Evolutionary conservation across 441 rosid genomes (phyloP).

Genomic region (Populus hybrid): DNA sequence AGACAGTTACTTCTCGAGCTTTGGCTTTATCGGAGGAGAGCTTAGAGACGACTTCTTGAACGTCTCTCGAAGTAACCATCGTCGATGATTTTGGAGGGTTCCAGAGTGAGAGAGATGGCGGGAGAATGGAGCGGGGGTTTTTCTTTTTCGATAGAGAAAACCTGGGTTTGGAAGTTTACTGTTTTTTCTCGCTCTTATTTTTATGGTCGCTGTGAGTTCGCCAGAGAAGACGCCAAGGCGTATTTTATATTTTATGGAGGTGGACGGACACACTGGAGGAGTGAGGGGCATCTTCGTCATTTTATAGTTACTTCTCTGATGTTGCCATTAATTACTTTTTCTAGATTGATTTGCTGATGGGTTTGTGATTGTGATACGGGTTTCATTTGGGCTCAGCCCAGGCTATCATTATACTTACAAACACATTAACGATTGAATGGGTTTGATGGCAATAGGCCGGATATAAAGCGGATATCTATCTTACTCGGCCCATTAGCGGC

Average conservation of each 20-base stretch:
- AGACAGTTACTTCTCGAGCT: conserved; percentile 61
- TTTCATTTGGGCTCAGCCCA: too few relatives aligned
- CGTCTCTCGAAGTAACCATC: conserved; percentile 67
- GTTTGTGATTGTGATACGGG: too few relatives aligned
- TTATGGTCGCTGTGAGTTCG: neutral
- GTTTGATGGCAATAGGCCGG: too few relatives aligned
- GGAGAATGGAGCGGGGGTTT: conserved; percentile 12
- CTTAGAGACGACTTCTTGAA: conserved; percentile 80
- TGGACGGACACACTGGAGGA: neutral
- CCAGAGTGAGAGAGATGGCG: conserved; percentile 16
- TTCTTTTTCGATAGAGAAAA: neutral
- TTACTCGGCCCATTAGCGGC: too few relatives aligned
- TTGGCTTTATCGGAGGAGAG: conserved; percentile 95
- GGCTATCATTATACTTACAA: too few relatives aligned
- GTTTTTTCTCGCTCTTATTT: neutral
- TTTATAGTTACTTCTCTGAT: neutral
- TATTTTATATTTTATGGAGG: neutral
- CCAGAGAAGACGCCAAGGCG: neutral
- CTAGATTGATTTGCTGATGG: too few relatives aligned
- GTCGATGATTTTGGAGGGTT: conserved; percentile 14
- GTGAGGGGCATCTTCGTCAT: neutral
- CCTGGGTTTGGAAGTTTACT: neutral
- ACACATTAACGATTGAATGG: too few relatives aligned
- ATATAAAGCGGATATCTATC: too few relatives aligned
- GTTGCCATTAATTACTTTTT: neutral